phyloP scores from a whole-genome alignment of 2,329 filamentous ascomycete genomes.

The Xylariaceae sp. region DNA sequence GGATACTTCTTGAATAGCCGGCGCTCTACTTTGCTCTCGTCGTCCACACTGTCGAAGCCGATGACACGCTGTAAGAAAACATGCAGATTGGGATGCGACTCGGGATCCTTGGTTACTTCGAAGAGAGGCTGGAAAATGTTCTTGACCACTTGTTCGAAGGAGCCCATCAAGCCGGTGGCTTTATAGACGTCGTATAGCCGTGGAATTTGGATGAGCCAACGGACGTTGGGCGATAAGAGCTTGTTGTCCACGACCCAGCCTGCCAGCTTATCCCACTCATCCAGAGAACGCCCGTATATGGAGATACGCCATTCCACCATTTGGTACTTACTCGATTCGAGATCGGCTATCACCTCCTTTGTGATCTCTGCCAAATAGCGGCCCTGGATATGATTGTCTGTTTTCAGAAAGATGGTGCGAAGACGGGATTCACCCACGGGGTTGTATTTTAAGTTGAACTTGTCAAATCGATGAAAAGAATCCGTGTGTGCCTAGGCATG shows the following conservation, averaged over 20 bases:
- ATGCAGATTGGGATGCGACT: slow-evolving; percentile 86
- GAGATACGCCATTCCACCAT: slow-evolving; percentile 99
- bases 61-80: slow-evolving; percentile 93
- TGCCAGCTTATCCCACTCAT: slow-evolving; percentile 97
- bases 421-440: slow-evolving; percentile 92
- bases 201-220: slow-evolving; percentile 94
- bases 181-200: slow-evolving; percentile 96
- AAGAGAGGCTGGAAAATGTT: slow-evolving; percentile 95
- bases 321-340: slow-evolving; percentile 98
- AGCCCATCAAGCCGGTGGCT: slow-evolving; percentile 77
- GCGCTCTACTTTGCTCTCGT: slow-evolving; percentile 94
- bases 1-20: slow-evolving; percentile 96
- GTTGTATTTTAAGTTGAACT: slow-evolving; percentile 99
- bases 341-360: slow-evolving; percentile 93
- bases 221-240: slow-evolving; percentile 93
- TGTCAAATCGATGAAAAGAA: slow-evolving; percentile 97
- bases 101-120: slow-evolving; percentile 85
- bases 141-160: slow-evolving; percentile 82
- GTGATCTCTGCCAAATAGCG: slow-evolving; percentile 96
- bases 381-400: slow-evolving; percentile 94
- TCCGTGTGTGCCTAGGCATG: slow-evolving; percentile 77
- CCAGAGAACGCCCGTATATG: slow-evolving; percentile 85
- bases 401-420: slow-evolving; percentile 97
- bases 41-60: slow-evolving; percentile 95
- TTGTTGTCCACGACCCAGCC: slow-evolving; percentile 98